Evolutionary conservation across 768 basidiomycete species (phyloP), one percentile per base, ranked within the genome.

Genomic region (Boletus rubescentipes): DNA sequence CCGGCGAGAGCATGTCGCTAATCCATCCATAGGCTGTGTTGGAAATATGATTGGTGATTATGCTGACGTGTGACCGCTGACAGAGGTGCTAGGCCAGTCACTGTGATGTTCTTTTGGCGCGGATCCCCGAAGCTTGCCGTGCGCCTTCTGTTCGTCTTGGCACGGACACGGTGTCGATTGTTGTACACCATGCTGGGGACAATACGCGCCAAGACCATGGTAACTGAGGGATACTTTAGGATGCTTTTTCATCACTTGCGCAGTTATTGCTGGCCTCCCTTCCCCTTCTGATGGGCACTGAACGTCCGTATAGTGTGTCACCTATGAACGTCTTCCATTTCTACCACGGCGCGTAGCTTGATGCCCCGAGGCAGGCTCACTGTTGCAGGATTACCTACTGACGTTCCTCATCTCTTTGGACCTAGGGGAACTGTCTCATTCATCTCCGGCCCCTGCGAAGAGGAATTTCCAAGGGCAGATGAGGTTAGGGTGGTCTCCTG

Each of bases 401-500:
- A 41, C 12, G 41, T 60, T 49, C 37, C 15, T 49, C 12, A 46
- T 21, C 44, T 30, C 44, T 39, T 46, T 41, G 11, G 41, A 51
- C 60, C 14, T 51, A 41, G 61, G 45, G 21, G 16, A 21, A 15
- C 16, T 20, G 23, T 63, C 51, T 21, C 57, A 29, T 65, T 66
- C 65, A 66, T 66, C 55, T 66, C 65, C 65, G 64, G 12, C 46
- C 23, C 34, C 40, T 57, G 57, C 9, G 58, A 61, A 36, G 54
- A 49, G 23, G 21, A 46, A 60, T 65, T 55, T 55, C 42, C 55
- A 54, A 55, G 54, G 38, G 29, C 20, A 42, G 53, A 51, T 18
- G 7, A 57, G 41, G 63, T 46, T 21, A 58, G 55, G 41, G 55
- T 54, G 46, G 30, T 51, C 34, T 46, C 51, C 42, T 54, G 51